Base-by-base conservation (phyloP, 2,329 filamentous ascomycete genomes). In the Fusarium continuum region DNA sequence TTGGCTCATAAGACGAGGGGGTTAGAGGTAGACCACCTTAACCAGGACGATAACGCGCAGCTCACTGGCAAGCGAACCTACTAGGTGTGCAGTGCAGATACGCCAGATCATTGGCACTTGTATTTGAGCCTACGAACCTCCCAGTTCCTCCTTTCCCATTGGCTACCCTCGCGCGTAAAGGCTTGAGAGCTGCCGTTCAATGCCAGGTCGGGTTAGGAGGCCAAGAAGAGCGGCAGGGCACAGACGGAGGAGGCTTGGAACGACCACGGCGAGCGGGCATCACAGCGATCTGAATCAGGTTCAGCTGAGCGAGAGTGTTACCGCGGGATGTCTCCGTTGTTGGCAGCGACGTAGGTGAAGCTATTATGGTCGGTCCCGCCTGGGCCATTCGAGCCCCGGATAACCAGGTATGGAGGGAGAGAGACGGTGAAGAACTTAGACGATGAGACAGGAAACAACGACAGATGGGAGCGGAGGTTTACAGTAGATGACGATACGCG, bases 1-100 rank as follows among this genome's bases (percentile, higher is more conserved):
- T 70, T 70, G 67, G 60, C 65, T 59, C 17, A 60, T 41, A 44
- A 52, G 35, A 41, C 19, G 55, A 58, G 64, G 50, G 47, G 32
- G 26, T 28, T 22, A 23, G 19, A n/a, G 38, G 35, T 19, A 52
- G 31, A 34, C 22, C 44, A 20, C 25, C 48, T 35, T 35, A 39
- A 44, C 46, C 49, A 36, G 44, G 34, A 23, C 31, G 34, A 55
- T 48, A 19, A 36, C 32, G 36, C 17, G 22, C 29, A 38, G 46
- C 43, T 41, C 25, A 41, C 28, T 22, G 35, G 54, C 16, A 32
- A 59, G 54, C 20, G 25, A 44, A 9, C 25, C 26, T 45, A 45
- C 26, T 45, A 45, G 31, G 34, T 35, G 28, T 41, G 35, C 19
- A 45, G 26, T 44, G 41, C 25, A 36, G 28, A 39, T 41, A 41